Evolutionary conservation across 371 early-diverging fungal genomes (phyloP), one percentile per base, ranked within the genome.

Genomic region (Cokeromyces recurvatus): DNA sequence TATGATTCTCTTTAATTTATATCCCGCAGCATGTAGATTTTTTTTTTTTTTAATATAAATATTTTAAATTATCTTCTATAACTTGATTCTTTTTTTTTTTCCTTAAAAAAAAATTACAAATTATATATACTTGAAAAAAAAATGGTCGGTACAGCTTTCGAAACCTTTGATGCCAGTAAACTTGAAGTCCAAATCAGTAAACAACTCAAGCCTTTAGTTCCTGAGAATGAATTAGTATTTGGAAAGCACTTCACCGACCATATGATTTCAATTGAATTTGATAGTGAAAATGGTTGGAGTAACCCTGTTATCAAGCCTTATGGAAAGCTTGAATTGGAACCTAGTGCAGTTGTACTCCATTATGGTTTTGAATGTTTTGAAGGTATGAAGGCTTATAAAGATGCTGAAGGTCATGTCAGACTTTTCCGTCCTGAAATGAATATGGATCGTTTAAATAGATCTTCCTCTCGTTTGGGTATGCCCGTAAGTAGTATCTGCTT

Each of bases 361-460:
- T 95, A 95, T 64, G 82, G 82, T 2, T 75, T 91, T 32, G 87
- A 86, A 79, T 91, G 93, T 53, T 95, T 95, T 48, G 95, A 95
- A 74, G 95, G 94, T 20, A 77, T 90, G 79, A 93, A 93, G 66
- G 94, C 92, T 22, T 94, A 82, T 62, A 89, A 88, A 59, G 92
- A 91, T 57, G 73, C 72, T 47, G 55, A 85, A 16, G 92, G 92
- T 25, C 79, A 79, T 32, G 78, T 91, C 32, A 78, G 93, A 40
- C 65, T 94, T 47, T 92, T 89, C 76, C 77, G 94, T 19, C 93
- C 93, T 2, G 85, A 90, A 27, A 87, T 87, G 84, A 94, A 93
- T 78, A 89, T 94, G 93, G 73, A 73, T 55, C 82, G 94, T 5
- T 66, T 94, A 53, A 68, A 75, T 43, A 64, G 50, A 16, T 89